phyloP scores from a whole-genome alignment of 805 yeast species.

The Suhomyces prunicola region DNA sequence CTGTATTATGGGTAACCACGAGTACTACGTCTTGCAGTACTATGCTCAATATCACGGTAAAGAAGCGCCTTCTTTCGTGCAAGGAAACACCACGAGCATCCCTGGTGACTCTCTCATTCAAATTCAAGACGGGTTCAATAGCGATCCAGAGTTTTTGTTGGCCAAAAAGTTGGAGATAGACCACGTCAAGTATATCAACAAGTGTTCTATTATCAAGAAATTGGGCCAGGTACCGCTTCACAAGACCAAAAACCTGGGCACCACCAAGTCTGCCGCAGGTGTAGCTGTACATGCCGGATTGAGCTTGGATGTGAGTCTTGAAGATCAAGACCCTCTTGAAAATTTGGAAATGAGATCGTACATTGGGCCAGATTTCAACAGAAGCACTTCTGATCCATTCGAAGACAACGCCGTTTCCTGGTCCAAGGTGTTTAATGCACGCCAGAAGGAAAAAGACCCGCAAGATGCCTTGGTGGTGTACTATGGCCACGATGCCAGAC shows the following conservation, averaged over 20 bases:
- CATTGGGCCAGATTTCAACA: constrained; percentile 60
- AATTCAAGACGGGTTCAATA: constrained; percentile 17
- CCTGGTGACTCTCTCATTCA: no score
- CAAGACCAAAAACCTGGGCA: constrained; percentile 20
- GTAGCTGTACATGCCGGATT: constrained; percentile 85
- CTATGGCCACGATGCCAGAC: constrained; percentile 87
- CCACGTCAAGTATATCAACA: constrained; percentile 58
- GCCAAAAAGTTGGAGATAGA: constrained; percentile 55
- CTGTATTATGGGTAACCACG: constrained; percentile 90
- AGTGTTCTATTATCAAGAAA: constrained; percentile 60
- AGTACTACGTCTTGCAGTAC: constrained; percentile 61
- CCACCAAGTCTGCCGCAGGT: constrained; percentile 30
- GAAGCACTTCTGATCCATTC: constrained; percentile 49
- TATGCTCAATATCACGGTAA: constrained; percentile 61
- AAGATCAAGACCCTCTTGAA: constrained; percentile 59
- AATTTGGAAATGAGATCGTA: constrained; percentile 69
- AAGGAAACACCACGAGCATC: not conserved
- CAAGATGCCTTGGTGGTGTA: constrained; percentile 46
- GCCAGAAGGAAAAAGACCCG: constrained; percentile 34
- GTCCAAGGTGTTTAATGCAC: constrained; percentile 54
- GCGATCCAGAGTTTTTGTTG: constrained; percentile 39
- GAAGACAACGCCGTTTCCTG: constrained; percentile 44
- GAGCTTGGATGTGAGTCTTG: constrained; percentile 57
- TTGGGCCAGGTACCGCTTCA: constrained; percentile 59
- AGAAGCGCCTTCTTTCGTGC: constrained; percentile 26